A percentile compares a stretch with the other conserved stretches of the same genome.
Evolutionary conservation across 495 filamentous ascomycete species (phyloP).

Genomic region (Lasiosphaeris hirsuta): DNA sequence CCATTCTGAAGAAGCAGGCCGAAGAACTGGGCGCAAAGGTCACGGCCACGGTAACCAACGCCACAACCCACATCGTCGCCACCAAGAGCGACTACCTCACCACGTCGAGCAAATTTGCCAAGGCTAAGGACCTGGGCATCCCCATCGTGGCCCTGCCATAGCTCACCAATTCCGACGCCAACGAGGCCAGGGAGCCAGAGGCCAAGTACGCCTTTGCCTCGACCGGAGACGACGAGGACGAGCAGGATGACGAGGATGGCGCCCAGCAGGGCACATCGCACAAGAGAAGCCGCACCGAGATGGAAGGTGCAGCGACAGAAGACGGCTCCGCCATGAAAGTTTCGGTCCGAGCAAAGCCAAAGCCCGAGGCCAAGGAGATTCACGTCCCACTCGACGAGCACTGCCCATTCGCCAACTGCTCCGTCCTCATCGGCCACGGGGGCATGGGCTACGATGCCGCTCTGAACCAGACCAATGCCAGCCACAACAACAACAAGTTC

Average conservation of each 20-base stretch:
- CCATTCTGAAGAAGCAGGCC: no score
- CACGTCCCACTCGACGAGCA: slow-evolving; percentile 48
- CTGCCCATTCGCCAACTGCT: slow-evolving; percentile 26
- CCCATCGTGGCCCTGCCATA: slow-evolving; percentile 61
- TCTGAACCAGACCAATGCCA: slow-evolving; percentile 58
- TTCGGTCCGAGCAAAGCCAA: background rate
- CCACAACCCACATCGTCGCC: slow-evolving; percentile 50
- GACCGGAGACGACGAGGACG: background rate
- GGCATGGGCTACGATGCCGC: slow-evolving; percentile 64
- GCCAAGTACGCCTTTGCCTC: slow-evolving; percentile 12
- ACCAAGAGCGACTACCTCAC: slow-evolving; percentile 53
- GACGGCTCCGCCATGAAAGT: slow-evolving; percentile 3
- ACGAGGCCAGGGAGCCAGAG: slow-evolving; percentile 38
- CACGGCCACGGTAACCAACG: no score
- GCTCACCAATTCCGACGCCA: slow-evolving; percentile 52
- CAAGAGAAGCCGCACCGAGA: no score
- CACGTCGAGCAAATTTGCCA: slow-evolving; percentile 43
- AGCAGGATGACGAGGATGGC: slow-evolving; percentile 5
- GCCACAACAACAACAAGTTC: slow-evolving; percentile 71
- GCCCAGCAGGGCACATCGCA: background rate
- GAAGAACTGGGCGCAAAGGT: no score
- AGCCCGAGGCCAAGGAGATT: slow-evolving; percentile 39
- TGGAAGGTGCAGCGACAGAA: no score
- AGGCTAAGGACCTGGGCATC: slow-evolving; percentile 46
- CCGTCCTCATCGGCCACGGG: slow-evolving; percentile 61